These are phyloP conservation scores for Cavenderia fasciculata DNA, from an alignment of 78 protist species.

Conservation along the genomic window DNA sequence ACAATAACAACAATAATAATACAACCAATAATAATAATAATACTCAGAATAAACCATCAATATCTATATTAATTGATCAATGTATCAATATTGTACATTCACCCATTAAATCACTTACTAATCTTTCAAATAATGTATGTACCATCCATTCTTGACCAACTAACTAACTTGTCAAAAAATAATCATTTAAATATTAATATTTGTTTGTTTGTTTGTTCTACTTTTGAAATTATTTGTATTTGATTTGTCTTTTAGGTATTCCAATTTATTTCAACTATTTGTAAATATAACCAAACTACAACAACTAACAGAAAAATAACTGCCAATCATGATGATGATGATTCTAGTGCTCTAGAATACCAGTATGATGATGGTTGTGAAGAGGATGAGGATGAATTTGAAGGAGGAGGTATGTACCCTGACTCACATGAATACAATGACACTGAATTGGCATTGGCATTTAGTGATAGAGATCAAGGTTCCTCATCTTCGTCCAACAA, in stretches of 20 bases:
- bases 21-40: background rate
- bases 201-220: background rate
- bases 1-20: background rate
- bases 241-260: background rate
- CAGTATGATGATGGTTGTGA: too few relatives aligned
- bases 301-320: too few relatives aligned
- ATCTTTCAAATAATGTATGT: slow-evolving; percentile 14
- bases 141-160: background rate
- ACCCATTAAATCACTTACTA: background rate
- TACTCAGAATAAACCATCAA: background rate
- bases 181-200: background rate
- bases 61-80: slow-evolving; percentile 16
- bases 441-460: background rate
- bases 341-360: too few relatives aligned
- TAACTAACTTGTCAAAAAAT: background rate
- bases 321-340: too few relatives aligned
- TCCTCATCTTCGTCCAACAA: slow-evolving; percentile 9
- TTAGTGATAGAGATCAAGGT: background rate
- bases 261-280: background rate
- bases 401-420: background rate
- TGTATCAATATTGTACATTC: slow-evolving; percentile 23
- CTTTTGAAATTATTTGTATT: background rate
- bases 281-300: background rate
- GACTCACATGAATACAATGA: background rate
- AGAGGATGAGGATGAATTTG: background rate